Evolutionary conservation across 495 filamentous ascomycete genomes (phyloP), one percentile per base, ranked within the genome.

Genomic region (Tuber indicum): DNA sequence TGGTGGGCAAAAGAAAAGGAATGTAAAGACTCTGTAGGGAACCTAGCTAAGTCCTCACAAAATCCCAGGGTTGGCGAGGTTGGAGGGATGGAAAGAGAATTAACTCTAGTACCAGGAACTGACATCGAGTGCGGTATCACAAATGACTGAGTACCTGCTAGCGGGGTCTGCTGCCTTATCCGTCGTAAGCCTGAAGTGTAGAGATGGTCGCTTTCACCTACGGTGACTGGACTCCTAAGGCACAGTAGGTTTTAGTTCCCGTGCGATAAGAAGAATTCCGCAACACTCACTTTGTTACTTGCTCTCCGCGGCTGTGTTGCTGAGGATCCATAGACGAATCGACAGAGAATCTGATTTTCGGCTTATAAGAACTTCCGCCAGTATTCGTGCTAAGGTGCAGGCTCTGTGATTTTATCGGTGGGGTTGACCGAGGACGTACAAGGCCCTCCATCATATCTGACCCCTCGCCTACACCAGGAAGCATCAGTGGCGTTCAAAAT

Each of bases 1-100:
- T 97, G 95, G 76, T 97, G 93, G 5, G 96, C 93, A 84, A 99
- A 99, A 45, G 96, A 98, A 86, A 99, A 99, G 0, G 96, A 98
- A 84, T 99, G 96, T 75, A 99, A 85, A 1, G 96, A 99, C 84
- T 99, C 96, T 81, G 92, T 92, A 2, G 96, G 95, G 83, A 98
- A 99, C 70, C 94, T 90, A 70, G 90, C 89, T 45, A 99, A 89
- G 81, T 98, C 96, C 87, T 98, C 96, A 81, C 91, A 86, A 77
- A 94, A 92, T 70, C 89, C 89, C 36, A 90, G 82, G 17, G 86
- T 86, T 52, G 93, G 92, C 70, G 91, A 94, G 75, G 88, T 83
- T 23, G 91, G 89, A 44, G 89, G 89, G 39, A 87, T 87, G 16
- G 87, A 87, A 39, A 91, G 76, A 84, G 87, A 76, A 70, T 81